Conservation (phyloP, 768 basidiomycete genomes). For the Agrocybe pediades region DNA sequence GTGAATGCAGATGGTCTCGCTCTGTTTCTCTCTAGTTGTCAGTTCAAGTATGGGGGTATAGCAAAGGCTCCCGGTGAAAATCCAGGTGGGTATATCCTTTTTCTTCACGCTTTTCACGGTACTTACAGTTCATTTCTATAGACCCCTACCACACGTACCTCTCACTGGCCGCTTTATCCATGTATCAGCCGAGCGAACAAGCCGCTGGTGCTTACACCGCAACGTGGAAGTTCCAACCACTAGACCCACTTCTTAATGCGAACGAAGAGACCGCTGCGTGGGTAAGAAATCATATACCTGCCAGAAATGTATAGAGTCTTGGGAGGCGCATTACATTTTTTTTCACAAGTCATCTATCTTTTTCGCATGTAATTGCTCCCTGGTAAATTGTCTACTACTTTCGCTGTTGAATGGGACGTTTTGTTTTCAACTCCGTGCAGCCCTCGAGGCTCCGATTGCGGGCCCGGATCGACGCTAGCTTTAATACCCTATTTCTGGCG, state of each 20-base stretch:
- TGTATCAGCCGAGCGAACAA: conserved; percentile 52
- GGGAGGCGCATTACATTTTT: neutral
- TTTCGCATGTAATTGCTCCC: too few species aligned
- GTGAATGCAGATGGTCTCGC: conserved; percentile 60
- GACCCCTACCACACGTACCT: conserved; percentile 98
- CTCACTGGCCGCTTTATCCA: conserved; percentile 77
- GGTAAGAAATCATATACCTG: conserved; percentile 61
- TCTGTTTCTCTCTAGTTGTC: conserved; percentile 71
- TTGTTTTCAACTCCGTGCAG: neutral
- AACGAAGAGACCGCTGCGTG: conserved; percentile 64
- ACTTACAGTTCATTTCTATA: conserved; percentile 24
- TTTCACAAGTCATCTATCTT: too few species aligned
- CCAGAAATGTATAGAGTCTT: neutral
- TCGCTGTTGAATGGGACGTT: neutral
- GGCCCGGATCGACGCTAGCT: conserved; percentile 18
- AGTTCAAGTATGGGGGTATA: conserved; percentile 89
- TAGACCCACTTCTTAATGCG: conserved; percentile 78
- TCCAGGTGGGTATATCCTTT: conserved; percentile 56
- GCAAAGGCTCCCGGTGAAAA: conserved; percentile 79
- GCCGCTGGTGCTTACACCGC: conserved; percentile 27
- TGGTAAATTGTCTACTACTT: neutral
- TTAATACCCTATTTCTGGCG: neutral
- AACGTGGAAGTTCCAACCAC: conserved; percentile 57
- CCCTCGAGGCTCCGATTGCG: conserved; percentile 24
- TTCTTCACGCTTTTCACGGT: neutral